phyloP scores from a whole-genome alignment of 2,329 filamentous ascomycete genomes.

The Cladorrhinum sp. region DNA sequence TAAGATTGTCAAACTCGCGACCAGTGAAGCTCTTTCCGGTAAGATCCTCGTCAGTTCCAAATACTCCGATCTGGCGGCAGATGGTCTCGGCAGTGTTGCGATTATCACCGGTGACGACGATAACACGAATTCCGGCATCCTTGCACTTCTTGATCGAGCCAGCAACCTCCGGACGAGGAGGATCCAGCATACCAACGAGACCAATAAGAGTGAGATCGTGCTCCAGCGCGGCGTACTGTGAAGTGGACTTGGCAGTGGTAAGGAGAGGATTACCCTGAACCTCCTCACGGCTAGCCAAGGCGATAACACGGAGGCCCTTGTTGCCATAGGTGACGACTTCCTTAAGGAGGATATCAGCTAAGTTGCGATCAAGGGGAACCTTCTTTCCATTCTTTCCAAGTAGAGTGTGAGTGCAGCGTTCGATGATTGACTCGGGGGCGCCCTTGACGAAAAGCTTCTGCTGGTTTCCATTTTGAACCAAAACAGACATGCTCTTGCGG shows the following conservation, averaged over 20 bases:
- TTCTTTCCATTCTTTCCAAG: conserved; percentile 76
- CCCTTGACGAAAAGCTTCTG: conserved; percentile 93
- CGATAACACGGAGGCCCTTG: conserved; percentile 89
- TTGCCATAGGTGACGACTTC: conserved; percentile 91
- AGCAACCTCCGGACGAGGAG: conserved; percentile 87
- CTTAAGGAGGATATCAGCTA: conserved; percentile 66
- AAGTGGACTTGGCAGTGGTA: conserved; percentile 71
- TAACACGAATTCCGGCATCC: conserved; percentile 89
- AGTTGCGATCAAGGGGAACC: conserved; percentile 66
- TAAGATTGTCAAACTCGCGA: conserved; percentile 86
- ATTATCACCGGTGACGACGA: conserved; percentile 98
- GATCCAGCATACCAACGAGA: conserved; percentile 93
- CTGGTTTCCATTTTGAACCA: conserved; percentile 66
- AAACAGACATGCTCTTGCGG: conserved; percentile 98
- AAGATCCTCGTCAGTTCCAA: conserved; percentile 76
- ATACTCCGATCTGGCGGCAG: conserved; percentile 94
- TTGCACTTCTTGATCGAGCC: conserved; percentile 84
- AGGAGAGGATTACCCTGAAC: conserved; percentile 67
- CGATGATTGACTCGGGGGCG: conserved; percentile 89
- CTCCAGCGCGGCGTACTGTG: conserved; percentile 83
- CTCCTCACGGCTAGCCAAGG: conserved; percentile 79
- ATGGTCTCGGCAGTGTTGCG: conserved; percentile 97
- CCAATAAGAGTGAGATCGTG: conserved; percentile 93
- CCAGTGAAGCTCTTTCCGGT: conserved; percentile 93
- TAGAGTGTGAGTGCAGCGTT: conserved; percentile 81